phyloP scores from a whole-genome alignment of 257 asterid genomes.

The Knoxia roxburghii region DNA sequence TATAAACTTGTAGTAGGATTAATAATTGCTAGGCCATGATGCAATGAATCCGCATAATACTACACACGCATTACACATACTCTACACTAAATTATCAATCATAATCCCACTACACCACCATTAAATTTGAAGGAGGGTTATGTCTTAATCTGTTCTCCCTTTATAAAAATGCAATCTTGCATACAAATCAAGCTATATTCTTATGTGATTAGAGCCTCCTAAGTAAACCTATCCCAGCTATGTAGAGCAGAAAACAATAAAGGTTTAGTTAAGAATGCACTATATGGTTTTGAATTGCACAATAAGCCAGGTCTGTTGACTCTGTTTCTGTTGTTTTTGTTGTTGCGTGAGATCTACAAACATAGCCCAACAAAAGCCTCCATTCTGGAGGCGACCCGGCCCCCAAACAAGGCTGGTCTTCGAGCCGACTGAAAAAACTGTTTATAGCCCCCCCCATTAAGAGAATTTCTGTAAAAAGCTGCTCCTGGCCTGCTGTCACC shows the following conservation, averaged over 20 bases:
- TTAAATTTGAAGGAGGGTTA: no score
- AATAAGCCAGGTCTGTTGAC: neutral
- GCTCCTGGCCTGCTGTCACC: constrained; percentile 28
- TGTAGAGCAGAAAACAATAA: no score
- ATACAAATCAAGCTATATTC: no score
- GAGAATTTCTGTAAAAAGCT: constrained; percentile 60
- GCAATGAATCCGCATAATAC: neutral
- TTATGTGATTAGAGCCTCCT: no score
- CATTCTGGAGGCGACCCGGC: constrained; percentile 36
- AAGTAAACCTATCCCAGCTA: no score
- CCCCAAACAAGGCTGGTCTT: constrained; percentile 35
- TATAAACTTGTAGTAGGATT: no score
- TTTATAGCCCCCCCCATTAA: constrained; percentile 8
- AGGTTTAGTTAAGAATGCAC: neutral
- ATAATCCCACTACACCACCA: no score
- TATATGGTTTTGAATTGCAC: neutral
- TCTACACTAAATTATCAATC: neutral
- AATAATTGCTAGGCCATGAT: no score
- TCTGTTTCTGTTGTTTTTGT: no score
- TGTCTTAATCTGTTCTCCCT: no score
- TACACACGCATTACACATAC: neutral
- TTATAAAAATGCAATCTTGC: no score
- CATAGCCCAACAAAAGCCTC: constrained; percentile 30
- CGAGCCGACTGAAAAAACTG: constrained; percentile 72
- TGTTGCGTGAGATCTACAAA: no score